Evolutionary conservation across 2,329 filamentous ascomycete species (phyloP).

Genomic region (Fusarium zealandicum): DNA sequence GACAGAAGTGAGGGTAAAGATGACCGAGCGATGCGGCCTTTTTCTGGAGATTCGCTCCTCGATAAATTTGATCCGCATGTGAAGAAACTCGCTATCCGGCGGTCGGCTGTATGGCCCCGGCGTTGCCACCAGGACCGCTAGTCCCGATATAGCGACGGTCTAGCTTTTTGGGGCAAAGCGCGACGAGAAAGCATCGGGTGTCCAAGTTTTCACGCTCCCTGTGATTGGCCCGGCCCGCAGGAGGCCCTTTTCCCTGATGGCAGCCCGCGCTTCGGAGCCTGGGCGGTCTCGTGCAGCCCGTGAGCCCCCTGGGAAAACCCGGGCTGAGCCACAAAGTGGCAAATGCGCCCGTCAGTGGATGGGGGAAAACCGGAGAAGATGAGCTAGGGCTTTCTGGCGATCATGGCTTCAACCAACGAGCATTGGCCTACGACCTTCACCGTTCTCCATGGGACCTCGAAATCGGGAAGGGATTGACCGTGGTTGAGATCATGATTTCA

Average conservation of each 20-base stretch:
- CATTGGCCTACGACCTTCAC: slow-evolving; percentile 20
- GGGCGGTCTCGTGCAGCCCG: slow-evolving; percentile 25
- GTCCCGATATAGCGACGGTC: slow-evolving; percentile 1
- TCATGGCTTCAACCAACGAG: slow-evolving; percentile 20
- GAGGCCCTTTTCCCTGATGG: slow-evolving; percentile 20
- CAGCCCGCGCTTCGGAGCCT: slow-evolving; percentile 6
- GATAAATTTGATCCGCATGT: slow-evolving; percentile 41
- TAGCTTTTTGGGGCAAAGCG: slow-evolving; percentile 25
- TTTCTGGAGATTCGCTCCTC: slow-evolving; percentile 30
- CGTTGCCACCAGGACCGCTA: slow-evolving; percentile 24
- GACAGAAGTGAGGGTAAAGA: slow-evolving; percentile 27
- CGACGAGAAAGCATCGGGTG: slow-evolving; percentile 44
- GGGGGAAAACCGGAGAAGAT: slow-evolving; percentile 35
- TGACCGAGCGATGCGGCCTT: slow-evolving; percentile 37
- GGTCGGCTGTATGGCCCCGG: slow-evolving; percentile 36
- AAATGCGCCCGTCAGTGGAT: slow-evolving; percentile 31
- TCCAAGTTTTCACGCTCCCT: slow-evolving; percentile 4
- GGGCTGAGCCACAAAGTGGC: slow-evolving; percentile 41
- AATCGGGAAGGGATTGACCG: slow-evolving; percentile 36
- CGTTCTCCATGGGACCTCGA: background rate
- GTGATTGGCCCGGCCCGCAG: slow-evolving; percentile 40
- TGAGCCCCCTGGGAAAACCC: background rate
- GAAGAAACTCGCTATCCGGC: slow-evolving; percentile 42
- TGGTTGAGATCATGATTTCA: slow-evolving; percentile 16
- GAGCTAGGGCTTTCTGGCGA: slow-evolving; percentile 26